Percentiles rank a stretch among this genome's conserved stretches.
phyloP scores from a whole-genome alignment of 805 yeast species.

The Saturnispora besseyi region DNA sequence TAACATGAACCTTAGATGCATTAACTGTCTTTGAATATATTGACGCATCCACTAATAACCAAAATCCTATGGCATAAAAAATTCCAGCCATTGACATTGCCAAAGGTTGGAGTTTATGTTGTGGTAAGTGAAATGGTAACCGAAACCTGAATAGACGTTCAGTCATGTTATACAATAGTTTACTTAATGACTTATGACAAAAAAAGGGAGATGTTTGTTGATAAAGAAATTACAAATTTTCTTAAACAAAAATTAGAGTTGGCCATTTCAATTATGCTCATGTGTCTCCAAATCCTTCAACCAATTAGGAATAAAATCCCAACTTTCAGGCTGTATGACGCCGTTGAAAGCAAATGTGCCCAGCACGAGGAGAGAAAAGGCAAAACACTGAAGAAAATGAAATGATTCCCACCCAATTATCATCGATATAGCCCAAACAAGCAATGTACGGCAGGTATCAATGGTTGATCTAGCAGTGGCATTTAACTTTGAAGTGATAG shows the following conservation, averaged over 20 bases:
- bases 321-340: constrained; percentile 45
- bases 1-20: constrained; percentile 78
- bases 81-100: constrained; percentile 77
- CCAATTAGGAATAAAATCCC: constrained; percentile 39
- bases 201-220: not conserved
- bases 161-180: constrained; percentile 20
- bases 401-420: constrained; percentile 69
- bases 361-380: constrained; percentile 52
- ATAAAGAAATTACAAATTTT: not conserved
- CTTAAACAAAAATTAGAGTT: not conserved
- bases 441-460: constrained; percentile 65
- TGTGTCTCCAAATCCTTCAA: constrained; percentile 26
- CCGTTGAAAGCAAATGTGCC: constrained; percentile 74
- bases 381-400: constrained; percentile 49
- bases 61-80: constrained; percentile 76
- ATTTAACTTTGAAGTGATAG: constrained; percentile 53
- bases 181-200: not conserved
- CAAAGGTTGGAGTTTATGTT: constrained; percentile 45
- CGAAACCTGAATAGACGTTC: constrained; percentile 56
- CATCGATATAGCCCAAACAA: constrained; percentile 69
- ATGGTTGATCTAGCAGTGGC: constrained; percentile 76
- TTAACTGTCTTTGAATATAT: constrained; percentile 76
- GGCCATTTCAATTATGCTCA: constrained; percentile 3
- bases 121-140: constrained; percentile 62
- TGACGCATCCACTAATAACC: constrained; percentile 85